These are phyloP conservation scores for Kwoniella bestiolae DNA, from an alignment of 768 basidiomycete genomes.

Conservation along the genomic window DNA sequence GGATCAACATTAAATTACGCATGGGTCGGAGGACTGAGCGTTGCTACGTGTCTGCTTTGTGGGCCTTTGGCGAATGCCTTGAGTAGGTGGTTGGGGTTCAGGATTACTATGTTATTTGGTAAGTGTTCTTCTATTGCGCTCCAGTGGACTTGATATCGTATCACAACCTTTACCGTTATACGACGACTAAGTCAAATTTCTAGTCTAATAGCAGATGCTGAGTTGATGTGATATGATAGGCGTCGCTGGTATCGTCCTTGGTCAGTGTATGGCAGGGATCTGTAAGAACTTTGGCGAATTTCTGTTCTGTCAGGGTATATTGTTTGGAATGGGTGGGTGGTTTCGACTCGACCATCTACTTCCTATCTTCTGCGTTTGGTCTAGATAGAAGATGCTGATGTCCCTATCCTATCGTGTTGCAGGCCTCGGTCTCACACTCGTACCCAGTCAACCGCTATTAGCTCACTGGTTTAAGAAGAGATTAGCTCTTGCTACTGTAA, in stretches of 20 bases:
- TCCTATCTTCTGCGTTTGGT: neutral
- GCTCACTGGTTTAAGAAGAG: constrained; percentile 47
- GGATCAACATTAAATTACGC: constrained; percentile 40
- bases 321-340: constrained; percentile 43
- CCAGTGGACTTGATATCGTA: no score
- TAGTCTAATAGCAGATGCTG: neutral
- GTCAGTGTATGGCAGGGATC: constrained; percentile 47
- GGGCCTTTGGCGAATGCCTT: constrained; percentile 40
- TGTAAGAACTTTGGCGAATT: constrained; percentile 38
- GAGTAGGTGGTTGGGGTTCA: constrained; percentile 20
- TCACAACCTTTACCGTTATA: no score
- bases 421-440: constrained; percentile 25
- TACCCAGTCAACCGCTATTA: constrained; percentile 40
- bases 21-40: constrained; percentile 47
- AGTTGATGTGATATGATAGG: constrained; percentile 14
- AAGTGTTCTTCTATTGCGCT: constrained; percentile 33
- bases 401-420: neutral
- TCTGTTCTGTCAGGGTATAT: constrained; percentile 43
- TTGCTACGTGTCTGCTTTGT: constrained; percentile 29
- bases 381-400: neutral
- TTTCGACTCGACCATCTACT: no score
- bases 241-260: constrained; percentile 27
- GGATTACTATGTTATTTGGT: constrained; percentile 46
- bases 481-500: constrained; percentile 38
- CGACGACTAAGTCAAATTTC: no score